Evolutionary conservation across 2,329 filamentous ascomycete species (phyloP).

Genomic region (Seiridium cupressi): DNA sequence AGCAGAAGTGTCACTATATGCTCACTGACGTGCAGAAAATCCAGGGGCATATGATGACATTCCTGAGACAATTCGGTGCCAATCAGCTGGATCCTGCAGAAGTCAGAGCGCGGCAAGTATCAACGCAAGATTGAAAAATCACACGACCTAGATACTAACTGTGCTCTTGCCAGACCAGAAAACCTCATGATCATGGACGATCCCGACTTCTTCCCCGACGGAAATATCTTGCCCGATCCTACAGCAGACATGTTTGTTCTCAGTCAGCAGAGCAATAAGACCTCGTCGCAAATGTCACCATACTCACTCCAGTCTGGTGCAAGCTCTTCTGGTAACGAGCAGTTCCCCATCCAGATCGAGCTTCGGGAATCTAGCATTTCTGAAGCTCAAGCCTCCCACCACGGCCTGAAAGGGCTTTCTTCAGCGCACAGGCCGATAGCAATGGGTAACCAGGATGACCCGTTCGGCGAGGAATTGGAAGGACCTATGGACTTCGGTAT

Average conservation of each 20-base stretch:
- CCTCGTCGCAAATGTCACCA: conserved; percentile 26
- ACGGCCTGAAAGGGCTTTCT: conserved; percentile 24
- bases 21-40: conserved; percentile 76
- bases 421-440: conserved; percentile 21
- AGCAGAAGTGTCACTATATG: conserved; percentile 84
- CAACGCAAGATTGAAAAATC: background rate
- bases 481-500: conserved; percentile 41
- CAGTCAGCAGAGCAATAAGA: conserved; percentile 23
- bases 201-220: conserved; percentile 71
- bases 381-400: conserved; percentile 16
- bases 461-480: conserved; percentile 35
- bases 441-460: conserved; percentile 19
- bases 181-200: conserved; percentile 81
- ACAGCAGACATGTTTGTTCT: conserved; percentile 45
- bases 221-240: conserved; percentile 56
- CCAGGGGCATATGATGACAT: conserved; percentile 68
- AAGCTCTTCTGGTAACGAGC: conserved; percentile 15
- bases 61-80: conserved; percentile 57
- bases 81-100: conserved; percentile 68
- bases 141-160: conserved; percentile 9
- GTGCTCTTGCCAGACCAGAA: conserved; percentile 53
- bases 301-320: conserved; percentile 14
- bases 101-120: conserved; percentile 66
- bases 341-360: conserved; percentile 21
- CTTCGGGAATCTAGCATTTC: conserved; percentile 21